These are phyloP conservation scores for Trichoderma gracile DNA, from an alignment of 2,329 filamentous ascomycete genomes.

Conservation along the genomic window DNA sequence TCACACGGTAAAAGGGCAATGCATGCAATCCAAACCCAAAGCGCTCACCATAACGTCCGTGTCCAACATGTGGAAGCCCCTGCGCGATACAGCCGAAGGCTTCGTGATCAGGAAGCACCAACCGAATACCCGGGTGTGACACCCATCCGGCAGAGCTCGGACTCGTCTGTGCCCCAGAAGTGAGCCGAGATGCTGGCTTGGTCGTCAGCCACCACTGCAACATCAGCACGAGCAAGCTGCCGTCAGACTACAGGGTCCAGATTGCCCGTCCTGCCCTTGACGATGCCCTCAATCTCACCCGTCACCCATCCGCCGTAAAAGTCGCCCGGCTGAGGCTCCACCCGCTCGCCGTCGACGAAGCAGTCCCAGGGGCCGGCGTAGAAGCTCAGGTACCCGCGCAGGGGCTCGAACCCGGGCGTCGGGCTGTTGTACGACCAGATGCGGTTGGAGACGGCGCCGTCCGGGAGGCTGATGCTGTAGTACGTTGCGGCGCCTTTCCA, in stretches of 20 bases:
- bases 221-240: background rate
- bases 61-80: too few species aligned
- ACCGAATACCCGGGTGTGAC: too few species aligned
- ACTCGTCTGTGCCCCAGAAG: too few species aligned
- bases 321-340: constrained; percentile 60
- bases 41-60: too few species aligned
- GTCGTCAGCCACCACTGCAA: background rate
- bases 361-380: constrained; percentile 64
- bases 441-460: constrained; percentile 49
- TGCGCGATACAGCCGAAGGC: too few species aligned
- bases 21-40: too few species aligned
- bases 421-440: constrained; percentile 62
- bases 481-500: constrained; percentile 64
- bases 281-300: constrained; percentile 56
- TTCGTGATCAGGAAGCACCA: too few species aligned
- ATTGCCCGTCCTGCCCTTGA: constrained; percentile 47
- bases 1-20: too few species aligned
- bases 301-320: constrained; percentile 68
- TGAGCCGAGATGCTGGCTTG: background rate
- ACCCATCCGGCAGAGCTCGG: too few species aligned
- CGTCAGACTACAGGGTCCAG: constrained; percentile 40
- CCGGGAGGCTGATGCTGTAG: constrained; percentile 50
- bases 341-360: constrained; percentile 61
- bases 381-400: constrained; percentile 59
- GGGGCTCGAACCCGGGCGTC: constrained; percentile 50